phyloP scores from a whole-genome alignment of 331 rosid genomes.

The Malus hybrid region DNA sequence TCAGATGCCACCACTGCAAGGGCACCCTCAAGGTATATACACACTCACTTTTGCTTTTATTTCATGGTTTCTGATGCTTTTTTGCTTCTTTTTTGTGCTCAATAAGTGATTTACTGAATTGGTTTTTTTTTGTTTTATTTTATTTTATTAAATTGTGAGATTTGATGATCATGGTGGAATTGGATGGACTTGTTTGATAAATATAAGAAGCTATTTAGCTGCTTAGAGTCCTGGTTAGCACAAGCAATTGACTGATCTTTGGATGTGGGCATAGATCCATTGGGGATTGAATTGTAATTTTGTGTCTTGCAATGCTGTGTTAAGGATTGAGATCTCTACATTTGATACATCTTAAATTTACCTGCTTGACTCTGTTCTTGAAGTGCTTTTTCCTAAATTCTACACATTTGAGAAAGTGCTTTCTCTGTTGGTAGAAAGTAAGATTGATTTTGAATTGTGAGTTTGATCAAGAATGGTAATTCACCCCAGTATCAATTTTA shows the following conservation, averaged over 20 bases:
- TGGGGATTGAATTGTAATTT: not conserved
- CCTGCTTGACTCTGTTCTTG: not conserved
- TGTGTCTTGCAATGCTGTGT: not conserved
- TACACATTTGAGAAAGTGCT: not conserved
- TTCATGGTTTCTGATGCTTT: not conserved
- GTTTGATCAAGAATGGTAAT: not conserved
- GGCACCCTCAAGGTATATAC: slow-evolving; percentile 74
- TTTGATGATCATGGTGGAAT: slow-evolving; percentile 1
- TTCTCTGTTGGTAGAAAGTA: not conserved
- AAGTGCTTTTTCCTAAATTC: not conserved
- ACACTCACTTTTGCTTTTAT: not conserved
- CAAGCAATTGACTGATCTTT: not conserved
- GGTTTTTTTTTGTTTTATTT: not conserved
- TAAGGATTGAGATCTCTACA: not conserved
- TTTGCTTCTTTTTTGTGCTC: not conserved
- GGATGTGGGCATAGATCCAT: slow-evolving; percentile 12
- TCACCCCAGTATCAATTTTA: too few species aligned
- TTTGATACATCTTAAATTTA: not conserved
- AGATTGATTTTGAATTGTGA: not conserved
- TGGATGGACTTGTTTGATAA: not conserved
- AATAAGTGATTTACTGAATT: not conserved
- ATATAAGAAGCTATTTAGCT: not conserved
- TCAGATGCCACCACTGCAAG: slow-evolving; percentile 95
- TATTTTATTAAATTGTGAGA: not conserved
- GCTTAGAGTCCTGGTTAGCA: not conserved